Percentiles rank a stretch among this genome's conserved stretches.
Conservation (phyloP, 140 eudicot genomes). For the Anethum foeniculum region DNA sequence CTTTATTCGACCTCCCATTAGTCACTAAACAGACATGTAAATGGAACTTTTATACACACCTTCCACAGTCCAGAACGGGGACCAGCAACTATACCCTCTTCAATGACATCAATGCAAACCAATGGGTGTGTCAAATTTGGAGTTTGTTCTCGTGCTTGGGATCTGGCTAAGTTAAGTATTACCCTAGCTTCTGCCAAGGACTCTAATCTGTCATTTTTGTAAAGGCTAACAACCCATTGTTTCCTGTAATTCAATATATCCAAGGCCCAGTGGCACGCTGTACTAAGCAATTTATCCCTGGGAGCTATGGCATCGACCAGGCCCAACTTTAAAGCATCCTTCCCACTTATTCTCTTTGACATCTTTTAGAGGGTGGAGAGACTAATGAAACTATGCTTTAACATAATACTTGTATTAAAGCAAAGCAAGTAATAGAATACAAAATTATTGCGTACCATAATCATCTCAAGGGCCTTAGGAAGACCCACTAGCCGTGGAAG, state of each 20-base stretch:
- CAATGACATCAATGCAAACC: conserved; percentile 41
- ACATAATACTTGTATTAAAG: not conserved
- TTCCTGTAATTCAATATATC: conserved; percentile 24
- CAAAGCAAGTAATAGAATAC: not conserved
- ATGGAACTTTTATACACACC: conserved; percentile 16
- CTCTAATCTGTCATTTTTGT: conserved; percentile 26
- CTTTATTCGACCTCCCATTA: not conserved
- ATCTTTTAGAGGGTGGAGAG: conserved; percentile 14
- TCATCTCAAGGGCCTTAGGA: conserved; percentile 39
- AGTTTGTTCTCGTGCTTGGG: conserved; percentile 21
- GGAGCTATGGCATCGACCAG: conserved; percentile 35
- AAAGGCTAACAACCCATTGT: conserved; percentile 27
- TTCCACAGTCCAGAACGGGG: conserved; percentile 35
- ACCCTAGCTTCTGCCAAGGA: conserved; percentile 30
- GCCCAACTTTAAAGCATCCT: conserved; percentile 25
- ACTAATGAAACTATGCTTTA: not conserved
- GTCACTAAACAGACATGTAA: not conserved
- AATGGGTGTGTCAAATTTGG: conserved; percentile 33
- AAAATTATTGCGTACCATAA: conserved; percentile 22
- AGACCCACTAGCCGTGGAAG: conserved; percentile 49
- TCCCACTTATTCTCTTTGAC: conserved; percentile 25
- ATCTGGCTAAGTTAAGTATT: conserved; percentile 27
- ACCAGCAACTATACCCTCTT: conserved; percentile 36
- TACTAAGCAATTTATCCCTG: conserved; percentile 19
- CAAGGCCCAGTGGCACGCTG: conserved; percentile 32